Conservation (phyloP, 2,329 filamentous ascomycete species). For the Daldinia eschscholtzii region DNA sequence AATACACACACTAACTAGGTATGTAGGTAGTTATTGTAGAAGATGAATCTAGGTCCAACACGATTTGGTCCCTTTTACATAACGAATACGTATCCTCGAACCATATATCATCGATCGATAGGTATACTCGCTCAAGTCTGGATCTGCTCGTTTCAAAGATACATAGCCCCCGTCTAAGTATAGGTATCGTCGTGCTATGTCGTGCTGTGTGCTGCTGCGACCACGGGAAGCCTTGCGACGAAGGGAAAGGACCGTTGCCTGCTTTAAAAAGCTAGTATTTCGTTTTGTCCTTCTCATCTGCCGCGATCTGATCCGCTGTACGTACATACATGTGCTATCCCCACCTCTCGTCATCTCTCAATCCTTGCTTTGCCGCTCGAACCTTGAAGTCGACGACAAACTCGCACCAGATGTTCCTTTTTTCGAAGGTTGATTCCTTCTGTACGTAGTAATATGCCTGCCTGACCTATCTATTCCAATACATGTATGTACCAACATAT, state of each 20-base stretch:
- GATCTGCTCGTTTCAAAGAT: constrained; percentile 45
- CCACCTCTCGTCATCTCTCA: constrained; percentile 36
- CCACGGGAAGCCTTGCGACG: constrained; percentile 38
- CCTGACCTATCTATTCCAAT: neutral
- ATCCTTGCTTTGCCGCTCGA: constrained; percentile 24
- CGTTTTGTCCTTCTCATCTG: constrained; percentile 43
- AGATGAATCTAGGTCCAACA: constrained; percentile 20
- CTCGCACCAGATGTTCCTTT: constrained; percentile 18
- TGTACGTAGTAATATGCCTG: constrained; percentile 6
- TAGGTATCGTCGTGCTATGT: neutral
- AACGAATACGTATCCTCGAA: constrained; percentile 28
- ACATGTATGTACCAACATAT: constrained; percentile 4
- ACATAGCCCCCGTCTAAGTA: constrained; percentile 17
- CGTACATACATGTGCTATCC: constrained; percentile 15
- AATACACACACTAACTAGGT: too few species aligned
- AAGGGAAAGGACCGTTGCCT: constrained; percentile 24
- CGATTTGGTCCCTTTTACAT: constrained; percentile 11
- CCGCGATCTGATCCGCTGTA: constrained; percentile 43
- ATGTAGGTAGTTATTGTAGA: neutral
- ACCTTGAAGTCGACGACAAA: constrained; percentile 31
- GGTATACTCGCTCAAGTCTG: constrained; percentile 17
- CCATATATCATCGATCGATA: constrained; percentile 23
- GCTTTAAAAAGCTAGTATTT: constrained; percentile 28
- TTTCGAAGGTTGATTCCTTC: constrained; percentile 22
- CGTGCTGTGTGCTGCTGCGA: constrained; percentile 21